Evolutionary conservation across 345 rosid species (phyloP).

Genomic region (Citrus hindsii): DNA sequence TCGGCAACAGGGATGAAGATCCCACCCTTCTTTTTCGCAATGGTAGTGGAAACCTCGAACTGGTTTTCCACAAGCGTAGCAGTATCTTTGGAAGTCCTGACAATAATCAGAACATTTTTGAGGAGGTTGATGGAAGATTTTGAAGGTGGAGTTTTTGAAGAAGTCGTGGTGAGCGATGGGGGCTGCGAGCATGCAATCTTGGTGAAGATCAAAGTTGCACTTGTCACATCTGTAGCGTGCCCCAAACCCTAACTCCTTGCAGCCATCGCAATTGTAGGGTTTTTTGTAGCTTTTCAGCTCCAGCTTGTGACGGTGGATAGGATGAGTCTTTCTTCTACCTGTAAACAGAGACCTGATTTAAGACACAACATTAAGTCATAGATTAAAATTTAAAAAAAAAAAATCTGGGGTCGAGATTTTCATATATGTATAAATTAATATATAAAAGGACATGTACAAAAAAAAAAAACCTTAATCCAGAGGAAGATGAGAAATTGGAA

Average conservation of each 20-base stretch:
- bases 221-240: constrained; percentile 6
- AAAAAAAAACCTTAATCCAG: background rate
- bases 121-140: background rate
- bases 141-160: constrained; percentile 3
- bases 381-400: too few relatives aligned
- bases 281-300: background rate
- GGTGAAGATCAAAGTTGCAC: constrained; percentile 10
- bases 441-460: background rate
- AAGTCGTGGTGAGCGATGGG: background rate
- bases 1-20: constrained; percentile 9
- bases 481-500: too few relatives aligned
- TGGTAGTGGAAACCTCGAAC: constrained; percentile 5
- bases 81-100: background rate
- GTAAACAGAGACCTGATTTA: background rate
- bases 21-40: background rate
- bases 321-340: background rate
- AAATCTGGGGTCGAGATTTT: too few relatives aligned
- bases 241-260: constrained; percentile 7
- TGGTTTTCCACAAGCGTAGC: constrained; percentile 8
- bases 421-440: too few relatives aligned
- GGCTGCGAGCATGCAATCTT: background rate
- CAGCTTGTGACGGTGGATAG: constrained; percentile 4
- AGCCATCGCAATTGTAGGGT: constrained; percentile 15
- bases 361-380: background rate
- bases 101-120: too few relatives aligned